Base-by-base conservation (phyloP, 139 green algal genomes). In the Zygnema circumcarinatum region DNA sequence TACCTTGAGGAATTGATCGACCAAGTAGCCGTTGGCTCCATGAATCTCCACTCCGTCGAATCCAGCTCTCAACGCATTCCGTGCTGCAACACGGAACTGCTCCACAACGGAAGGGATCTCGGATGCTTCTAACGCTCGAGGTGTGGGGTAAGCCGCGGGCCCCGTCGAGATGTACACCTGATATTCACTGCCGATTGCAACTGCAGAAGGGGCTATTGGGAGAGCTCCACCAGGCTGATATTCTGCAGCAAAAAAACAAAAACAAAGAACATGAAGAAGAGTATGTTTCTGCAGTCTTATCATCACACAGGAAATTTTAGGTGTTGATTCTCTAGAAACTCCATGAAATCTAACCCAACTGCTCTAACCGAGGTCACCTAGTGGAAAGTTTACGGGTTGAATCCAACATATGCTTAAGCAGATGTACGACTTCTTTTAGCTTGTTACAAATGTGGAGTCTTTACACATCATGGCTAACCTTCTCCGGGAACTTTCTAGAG, bases 31-130 rank as follows among this genome's bases (percentile, higher is more conserved):
- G 85, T 94, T 94, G 52, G 76, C 92, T 54, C 36, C 92, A 72
- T 94, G 92, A 35, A 94, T 52, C 74, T 94, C 92, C 0, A 94
- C 81, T 11, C 87, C 87, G 40, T 94, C 92, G 38, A 94, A 94
- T 25, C 92, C 92, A 32, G 86, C 91, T 1, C 81, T 38, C 22
- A 87, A 67, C 2, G 84, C 84, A 1, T 74, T 69, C 21, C 75
- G 68, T 20, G 89, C 91, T n/a, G 73, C 47, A 53, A 56, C 21
- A 29, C 78, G 79, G 32, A 53, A 90, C 86, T 90, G 62, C 85
- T 89, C 83, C 25, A 75, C 33, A 32, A 89, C 38, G 22, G 16
- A 25, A 2, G 32, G 21, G 38, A 89, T 89, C 0, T 89, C 73
- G 2, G 40, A 75, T 29, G 7, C 36, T 2, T 38, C 42, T 76